phyloP scores from a whole-genome alignment of 2,329 filamentous ascomycete genomes.

The Colletotrichum sp. region DNA sequence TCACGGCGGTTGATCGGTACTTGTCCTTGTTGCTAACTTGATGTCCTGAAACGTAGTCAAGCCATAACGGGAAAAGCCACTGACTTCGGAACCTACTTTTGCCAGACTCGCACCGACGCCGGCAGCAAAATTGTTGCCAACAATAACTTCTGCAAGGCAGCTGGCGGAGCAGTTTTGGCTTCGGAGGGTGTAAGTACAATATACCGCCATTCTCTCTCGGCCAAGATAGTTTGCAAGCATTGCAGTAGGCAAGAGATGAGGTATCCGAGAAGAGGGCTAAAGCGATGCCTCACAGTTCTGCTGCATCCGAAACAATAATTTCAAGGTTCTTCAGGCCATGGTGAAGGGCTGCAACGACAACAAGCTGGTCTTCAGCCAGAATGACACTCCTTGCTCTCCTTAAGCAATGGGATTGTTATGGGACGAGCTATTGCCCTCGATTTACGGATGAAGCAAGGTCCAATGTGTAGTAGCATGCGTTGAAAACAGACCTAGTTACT shows the following conservation, averaged over 20 bases:
- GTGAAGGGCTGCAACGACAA: background rate
- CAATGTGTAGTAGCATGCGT: background rate
- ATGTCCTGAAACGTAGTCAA: background rate
- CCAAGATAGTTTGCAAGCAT: too few species aligned
- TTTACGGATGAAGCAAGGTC: background rate
- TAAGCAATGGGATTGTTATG: background rate
- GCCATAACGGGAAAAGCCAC: background rate
- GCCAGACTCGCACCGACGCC: background rate
- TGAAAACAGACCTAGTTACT: background rate
- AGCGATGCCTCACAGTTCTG: background rate
- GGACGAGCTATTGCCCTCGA: rapidly evolving
- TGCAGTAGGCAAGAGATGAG: too few species aligned
- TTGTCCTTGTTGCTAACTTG: background rate
- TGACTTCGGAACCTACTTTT: background rate
- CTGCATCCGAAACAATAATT: background rate
- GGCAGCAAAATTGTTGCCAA: background rate
- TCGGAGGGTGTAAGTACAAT: background rate
- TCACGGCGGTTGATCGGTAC: background rate
- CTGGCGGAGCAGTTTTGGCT: background rate
- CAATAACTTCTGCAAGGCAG: background rate
- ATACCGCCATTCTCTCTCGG: too few species aligned
- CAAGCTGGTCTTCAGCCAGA: background rate
- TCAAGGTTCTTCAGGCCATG: background rate
- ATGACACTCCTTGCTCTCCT: background rate
- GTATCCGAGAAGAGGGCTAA: too few species aligned